Evolutionary conservation across 495 filamentous ascomycete genomes (phyloP), one percentile per base, ranked within the genome.

Genomic region (Copromyces sp.): DNA sequence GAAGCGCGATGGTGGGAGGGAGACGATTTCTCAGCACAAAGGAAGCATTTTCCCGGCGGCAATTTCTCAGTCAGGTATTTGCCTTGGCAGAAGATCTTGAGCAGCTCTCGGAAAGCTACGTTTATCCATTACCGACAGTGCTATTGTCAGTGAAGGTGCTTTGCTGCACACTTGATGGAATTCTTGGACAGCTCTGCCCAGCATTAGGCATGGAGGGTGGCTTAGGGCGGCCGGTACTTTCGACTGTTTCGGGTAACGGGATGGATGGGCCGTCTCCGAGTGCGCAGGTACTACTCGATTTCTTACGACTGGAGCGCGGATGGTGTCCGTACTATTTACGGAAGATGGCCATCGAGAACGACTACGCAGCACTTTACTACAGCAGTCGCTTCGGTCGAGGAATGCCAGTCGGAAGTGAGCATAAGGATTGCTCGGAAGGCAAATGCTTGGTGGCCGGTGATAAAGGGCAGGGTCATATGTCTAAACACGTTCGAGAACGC

Each of bases 81-180:
- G 71, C 71, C 9, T 47, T 77, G 14, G 75, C 77, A 16, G 77
- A 76, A 68, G 75, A 76, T 37, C 76, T 78, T 11, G 75, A 78
- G 68, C 40, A 68, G n/a, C 73, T 78, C n/a, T 78, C 77, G 17
- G 72, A 76, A 8, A 72, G 77, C 44, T 69, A 75, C 32, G 38
- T 77, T n/a, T 61, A 75, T 35, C 77, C 77, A 16, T 69, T 77
- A 11, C 77, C 77, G 8, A 72, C 75, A 42, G 71, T 78, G 38
- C 24, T 78, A n/a, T 14, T 78, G 3, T 78, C 77, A 9, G 72
- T 78, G 69, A 78, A 78, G 68, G 73, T 77, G 6, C 72, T 78
- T 20, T 76, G 73, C 69, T 69, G 71, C 44, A 70, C 77, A 38
- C 70, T 78, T 29, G 69, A 72, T 38, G 39, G 70, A 37, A 41